Base-by-base conservation (phyloP, 2,329 filamentous ascomycete species). In the Colletotrichum simmondsii region DNA sequence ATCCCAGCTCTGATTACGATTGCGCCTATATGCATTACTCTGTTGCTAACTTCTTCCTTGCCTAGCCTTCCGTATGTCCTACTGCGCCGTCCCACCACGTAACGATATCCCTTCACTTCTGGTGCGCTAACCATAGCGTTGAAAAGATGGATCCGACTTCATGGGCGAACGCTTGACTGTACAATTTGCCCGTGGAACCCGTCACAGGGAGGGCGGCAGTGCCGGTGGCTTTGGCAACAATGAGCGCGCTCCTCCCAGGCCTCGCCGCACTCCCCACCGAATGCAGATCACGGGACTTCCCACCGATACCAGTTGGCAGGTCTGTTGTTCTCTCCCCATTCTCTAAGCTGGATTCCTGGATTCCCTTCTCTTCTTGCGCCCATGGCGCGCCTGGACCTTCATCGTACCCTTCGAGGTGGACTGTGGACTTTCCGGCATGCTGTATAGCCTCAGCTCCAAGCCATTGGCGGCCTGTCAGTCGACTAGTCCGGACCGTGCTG, bases 241-340 rank as follows among this genome's bases (percentile, higher is more conserved):
- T 76, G 90, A 92, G 79, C 88, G 90, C 78, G 85, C 84, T 68
- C 85, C 88, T 75, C 89, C 90, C 77, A 94, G 97, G 81, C 97
- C 97, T 76, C 93, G 97, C 81, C 95, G 97, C 84, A 99, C 97
- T 78, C 92, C 95, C 78, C 95, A 95, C 85, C 94, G 97, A 84
- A 98, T 99, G 97, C 93, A 96, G 85, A 97, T 99, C 81, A 94
- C 94, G 88, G 96, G 95, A 88, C 94, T 99, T 85, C 95, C 96
- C 83, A 92, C 91, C 87, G 96, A 98, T 89, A 99, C 97, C 89
- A 98, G 95, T 92, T 99, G 97, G 97, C 97, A 99, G 97, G 97
- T 99, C 93, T 97, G 97, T 94, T 87, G 61, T 82, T 83, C 84
- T 85, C 88, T 87, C 87, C 90, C 87, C 86, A 86, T 90, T 89